These are phyloP conservation scores for Nothophytophthora sp. DNA, from an alignment of 352 stramenopile species.

Conservation along the genomic window DNA sequence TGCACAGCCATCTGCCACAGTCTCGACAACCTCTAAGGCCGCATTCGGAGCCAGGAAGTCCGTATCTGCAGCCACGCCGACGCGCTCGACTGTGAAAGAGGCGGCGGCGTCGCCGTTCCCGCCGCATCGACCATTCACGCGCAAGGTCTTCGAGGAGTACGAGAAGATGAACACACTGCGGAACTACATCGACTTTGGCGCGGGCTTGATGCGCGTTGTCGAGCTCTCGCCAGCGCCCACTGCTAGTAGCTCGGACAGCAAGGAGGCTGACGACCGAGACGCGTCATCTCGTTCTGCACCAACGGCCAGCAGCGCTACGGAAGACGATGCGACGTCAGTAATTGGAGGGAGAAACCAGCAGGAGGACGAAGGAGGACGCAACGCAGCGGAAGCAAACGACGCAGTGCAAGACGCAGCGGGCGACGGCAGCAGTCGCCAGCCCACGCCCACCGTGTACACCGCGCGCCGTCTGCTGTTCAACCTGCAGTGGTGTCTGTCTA, in stretches of 20 bases:
- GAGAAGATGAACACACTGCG: slow-evolving; percentile 66
- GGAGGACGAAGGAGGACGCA: no score
- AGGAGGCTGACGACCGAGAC: slow-evolving; percentile 16
- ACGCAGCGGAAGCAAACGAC: neutral
- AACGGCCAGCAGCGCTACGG: no score
- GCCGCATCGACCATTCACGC: slow-evolving; percentile 39
- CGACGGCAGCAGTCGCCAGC: neutral
- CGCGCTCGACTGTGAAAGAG: neutral
- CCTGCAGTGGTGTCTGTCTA: slow-evolving; percentile 71
- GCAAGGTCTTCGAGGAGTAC: slow-evolving; percentile 48
- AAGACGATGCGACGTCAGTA: no score
- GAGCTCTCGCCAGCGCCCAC: slow-evolving; percentile 30
- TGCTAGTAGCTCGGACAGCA: slow-evolving; percentile 9
- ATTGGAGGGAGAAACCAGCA: no score
- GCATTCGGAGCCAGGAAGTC: slow-evolving; percentile 3
- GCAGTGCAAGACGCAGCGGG: neutral
- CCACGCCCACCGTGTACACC: slow-evolving; percentile 38
- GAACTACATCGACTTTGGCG: slow-evolving; percentile 66
- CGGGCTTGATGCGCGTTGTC: slow-evolving; percentile 44
- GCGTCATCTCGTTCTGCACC: neutral
- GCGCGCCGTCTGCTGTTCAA: slow-evolving; percentile 64
- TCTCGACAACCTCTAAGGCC: slow-evolving; percentile 1
- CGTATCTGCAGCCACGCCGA: neutral
- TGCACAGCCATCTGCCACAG: neutral
- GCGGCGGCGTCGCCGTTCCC: slow-evolving; percentile 30